A percentile compares a stretch with the other conserved stretches of the same genome.
Conservation (phyloP, 495 filamentous ascomycete genomes). For the Penicillium cataractarum region DNA sequence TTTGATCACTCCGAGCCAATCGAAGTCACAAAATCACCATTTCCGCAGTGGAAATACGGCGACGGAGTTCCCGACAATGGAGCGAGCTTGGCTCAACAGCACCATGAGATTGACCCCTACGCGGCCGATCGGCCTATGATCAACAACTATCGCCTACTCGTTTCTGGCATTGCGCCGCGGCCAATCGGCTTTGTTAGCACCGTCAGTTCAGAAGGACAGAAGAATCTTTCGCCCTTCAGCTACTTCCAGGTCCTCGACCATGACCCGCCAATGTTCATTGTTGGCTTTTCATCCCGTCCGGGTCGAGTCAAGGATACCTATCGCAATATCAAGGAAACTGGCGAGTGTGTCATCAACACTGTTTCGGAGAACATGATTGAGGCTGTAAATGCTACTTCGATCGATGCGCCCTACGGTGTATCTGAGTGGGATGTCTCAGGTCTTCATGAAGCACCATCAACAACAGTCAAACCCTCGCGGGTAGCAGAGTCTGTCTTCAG, state of each 20-base stretch:
- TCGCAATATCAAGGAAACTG: slow-evolving; percentile 64
- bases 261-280: slow-evolving; percentile 82
- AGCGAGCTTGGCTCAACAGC: slow-evolving; percentile 50
- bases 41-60: slow-evolving; percentile 74
- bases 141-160: slow-evolving; percentile 88
- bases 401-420: slow-evolving; percentile 75
- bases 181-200: slow-evolving; percentile 66
- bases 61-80: slow-evolving; percentile 64
- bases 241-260: slow-evolving; percentile 81
- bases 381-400: slow-evolving; percentile 74
- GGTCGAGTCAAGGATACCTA: slow-evolving; percentile 70
- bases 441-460: slow-evolving; percentile 62
- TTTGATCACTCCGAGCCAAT: slow-evolving; percentile 55
- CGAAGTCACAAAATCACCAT: slow-evolving; percentile 67
- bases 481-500: slow-evolving; percentile 79
- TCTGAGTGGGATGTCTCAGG: slow-evolving; percentile 81
- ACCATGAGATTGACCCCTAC: slow-evolving; percentile 80
- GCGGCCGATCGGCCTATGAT: slow-evolving; percentile 61
- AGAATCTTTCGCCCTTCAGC: slow-evolving; percentile 81
- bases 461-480: slow-evolving; percentile 62
- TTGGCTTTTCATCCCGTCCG: slow-evolving; percentile 66
- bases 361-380: slow-evolving; percentile 80
- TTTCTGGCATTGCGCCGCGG: slow-evolving; percentile 78
- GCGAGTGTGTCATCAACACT: slow-evolving; percentile 79
- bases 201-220: slow-evolving; percentile 50